Base-by-base conservation (phyloP, 495 filamentous ascomycete genomes). In the Clavariopsis aquatica region DNA sequence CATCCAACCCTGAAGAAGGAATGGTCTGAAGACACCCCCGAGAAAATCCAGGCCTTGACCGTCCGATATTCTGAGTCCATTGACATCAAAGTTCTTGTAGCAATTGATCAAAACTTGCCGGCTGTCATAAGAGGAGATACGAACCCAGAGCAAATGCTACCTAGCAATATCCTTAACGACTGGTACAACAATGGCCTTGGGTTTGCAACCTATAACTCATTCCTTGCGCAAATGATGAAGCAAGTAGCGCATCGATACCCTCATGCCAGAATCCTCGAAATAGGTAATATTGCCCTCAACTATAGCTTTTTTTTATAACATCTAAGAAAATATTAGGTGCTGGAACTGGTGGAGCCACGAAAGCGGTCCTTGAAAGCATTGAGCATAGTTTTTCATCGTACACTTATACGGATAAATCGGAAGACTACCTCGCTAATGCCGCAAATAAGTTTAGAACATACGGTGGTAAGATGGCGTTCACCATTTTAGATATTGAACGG, bases 401-500 rank as follows among this genome's bases (percentile, higher is more conserved):
- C 57, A 78, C 73, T 0, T 49, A 62, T 10, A 71, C 70, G 3
- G 64, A 73, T 20, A 41, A 55, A 22, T 69, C 66, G 2, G 29
- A 2, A 8, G 66, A 28, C 13, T 57, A 54, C 36, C 57, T 69
- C 23, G 49, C 46, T 2, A 52, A 51, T 12, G 66, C 62, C 0
- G 20, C 24, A 0, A 8, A 61, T 3, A 28, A 31, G n/a, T 68
- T 68, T 23, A 23, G 27, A 10, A 26, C 10, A 15, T 46, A 34
- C 24, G 38, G 31, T 22, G 49, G 76, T 26, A 46, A 73, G 45
- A 80, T 87, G 47, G 70, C 78, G 0, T 69, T 61, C 38, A 60
- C 29, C 2, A 19, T n/a, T 1, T 36, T 69, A 4, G 61, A 69
- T 45, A 27, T 58, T 4, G 62, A 65, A 22, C 1, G n/a, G 26